These are phyloP conservation scores for Emericellopsis cladophorae DNA, from an alignment of 2,329 filamentous ascomycete genomes.

Conservation along the genomic window DNA sequence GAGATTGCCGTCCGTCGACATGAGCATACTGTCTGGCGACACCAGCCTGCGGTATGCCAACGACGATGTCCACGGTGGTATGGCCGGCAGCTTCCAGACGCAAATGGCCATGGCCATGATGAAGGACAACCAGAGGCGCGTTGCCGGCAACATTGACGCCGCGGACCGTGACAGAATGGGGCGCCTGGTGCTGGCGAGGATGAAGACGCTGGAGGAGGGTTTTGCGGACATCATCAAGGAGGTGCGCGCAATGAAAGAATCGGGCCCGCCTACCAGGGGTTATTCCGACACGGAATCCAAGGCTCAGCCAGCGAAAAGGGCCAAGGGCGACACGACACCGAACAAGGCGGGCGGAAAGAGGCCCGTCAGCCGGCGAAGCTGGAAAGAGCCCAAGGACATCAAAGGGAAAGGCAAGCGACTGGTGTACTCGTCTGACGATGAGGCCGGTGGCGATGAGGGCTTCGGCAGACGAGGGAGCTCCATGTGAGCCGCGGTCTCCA, in stretches of 20 bases:
- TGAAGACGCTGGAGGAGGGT: conserved; percentile 87
- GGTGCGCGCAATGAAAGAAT: conserved; percentile 51
- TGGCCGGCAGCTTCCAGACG: conserved; percentile 68
- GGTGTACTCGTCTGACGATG: conserved; percentile 21
- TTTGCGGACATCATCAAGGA: conserved; percentile 79
- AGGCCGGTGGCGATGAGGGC: conserved; percentile 15
- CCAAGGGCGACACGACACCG: conserved; percentile 13
- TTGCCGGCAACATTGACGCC: conserved; percentile 19
- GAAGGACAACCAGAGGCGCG: conserved; percentile 38
- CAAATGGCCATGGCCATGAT: conserved; percentile 66
- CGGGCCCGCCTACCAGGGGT: conserved; percentile 30
- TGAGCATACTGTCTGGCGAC: conserved; percentile 64
- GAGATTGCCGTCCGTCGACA: conserved; percentile 51
- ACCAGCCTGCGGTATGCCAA: conserved; percentile 36
- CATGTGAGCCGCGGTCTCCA: conserved; percentile 14
- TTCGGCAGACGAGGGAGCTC: conserved; percentile 26
- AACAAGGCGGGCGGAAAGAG: conserved; percentile 14
- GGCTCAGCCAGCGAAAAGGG: conserved; percentile 13
- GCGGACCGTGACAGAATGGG: conserved; percentile 56
- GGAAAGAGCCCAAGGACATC: conserved; percentile 21
- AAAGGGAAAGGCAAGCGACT: conserved; percentile 38
- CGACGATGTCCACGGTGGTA: conserved; percentile 46
- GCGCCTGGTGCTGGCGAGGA: conserved; percentile 71
- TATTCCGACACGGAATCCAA: conserved; percentile 28
- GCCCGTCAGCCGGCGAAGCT: conserved; percentile 26